phyloP scores from a whole-genome alignment of 805 yeast species.

The Myxozyma geophila region DNA sequence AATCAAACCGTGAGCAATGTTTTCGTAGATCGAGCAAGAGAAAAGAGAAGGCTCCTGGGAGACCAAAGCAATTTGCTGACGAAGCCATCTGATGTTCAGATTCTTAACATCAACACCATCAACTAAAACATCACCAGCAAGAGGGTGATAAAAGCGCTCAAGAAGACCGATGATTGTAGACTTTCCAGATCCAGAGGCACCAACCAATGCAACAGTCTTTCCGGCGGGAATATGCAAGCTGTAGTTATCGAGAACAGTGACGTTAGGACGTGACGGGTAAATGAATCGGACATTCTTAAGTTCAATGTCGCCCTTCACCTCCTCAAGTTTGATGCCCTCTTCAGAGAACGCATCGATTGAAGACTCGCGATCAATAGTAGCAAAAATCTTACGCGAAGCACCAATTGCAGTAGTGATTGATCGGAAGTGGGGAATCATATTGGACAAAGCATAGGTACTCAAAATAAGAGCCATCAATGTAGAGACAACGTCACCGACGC shows the following conservation, averaged over 20 bases:
- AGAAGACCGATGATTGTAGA: conserved; percentile 56
- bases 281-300: conserved; percentile 40
- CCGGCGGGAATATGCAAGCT: conserved; percentile 65
- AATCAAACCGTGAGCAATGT: conserved; percentile 73
- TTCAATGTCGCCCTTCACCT: conserved; percentile 48
- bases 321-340: conserved; percentile 34
- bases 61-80: conserved; percentile 62
- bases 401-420: conserved; percentile 48
- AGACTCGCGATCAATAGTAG: conserved; percentile 51
- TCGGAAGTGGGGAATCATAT: conserved; percentile 50
- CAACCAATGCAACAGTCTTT: conserved; percentile 84
- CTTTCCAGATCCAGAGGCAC: conserved; percentile 70
- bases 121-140: conserved; percentile 52
- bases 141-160: conserved; percentile 63
- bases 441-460: conserved; percentile 48
- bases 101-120: conserved; percentile 57
- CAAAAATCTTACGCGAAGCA: conserved; percentile 48
- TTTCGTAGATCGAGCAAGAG: conserved; percentile 80
- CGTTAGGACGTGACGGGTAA: conserved; percentile 44
- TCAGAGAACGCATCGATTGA: conserved; percentile 45
- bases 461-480: conserved; percentile 42
- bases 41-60: conserved; percentile 65
- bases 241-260: conserved; percentile 41
- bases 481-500: conserved; percentile 46
- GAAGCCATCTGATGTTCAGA: conserved; percentile 56